A percentile compares a stretch with the other conserved stretches of the same genome.
These are phyloP conservation scores for Xerocomellus dryophilus DNA, from an alignment of 768 basidiomycete genomes.

Conservation along the genomic window DNA sequence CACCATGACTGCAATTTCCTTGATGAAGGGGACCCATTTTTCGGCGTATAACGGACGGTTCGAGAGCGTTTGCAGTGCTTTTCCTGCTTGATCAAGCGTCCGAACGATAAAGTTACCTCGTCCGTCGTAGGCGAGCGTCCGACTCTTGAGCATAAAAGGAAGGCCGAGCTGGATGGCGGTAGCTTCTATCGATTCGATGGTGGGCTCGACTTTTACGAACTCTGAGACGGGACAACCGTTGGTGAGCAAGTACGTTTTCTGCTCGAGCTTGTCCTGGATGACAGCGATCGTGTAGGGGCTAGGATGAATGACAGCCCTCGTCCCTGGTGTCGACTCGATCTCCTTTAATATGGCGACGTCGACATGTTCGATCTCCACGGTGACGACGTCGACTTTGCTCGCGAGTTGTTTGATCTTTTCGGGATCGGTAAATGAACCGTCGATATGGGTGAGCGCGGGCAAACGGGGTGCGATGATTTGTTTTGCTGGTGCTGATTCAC, in stretches of 20 bases:
- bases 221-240: constrained; percentile 52
- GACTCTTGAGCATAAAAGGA: constrained; percentile 93
- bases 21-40: constrained; percentile 84
- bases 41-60: constrained; percentile 87
- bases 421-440: constrained; percentile 86
- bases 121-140: constrained; percentile 95
- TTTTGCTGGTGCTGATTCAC: constrained; percentile 82
- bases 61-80: constrained; percentile 52
- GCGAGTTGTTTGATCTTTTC: constrained; percentile 79
- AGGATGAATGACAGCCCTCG: constrained; percentile 56
- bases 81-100: constrained; percentile 46
- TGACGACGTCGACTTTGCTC: constrained; percentile 76
- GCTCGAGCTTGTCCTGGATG: constrained; percentile 77
- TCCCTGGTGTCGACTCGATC: constrained; percentile 27
- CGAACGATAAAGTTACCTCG: constrained; percentile 84
- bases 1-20: constrained; percentile 97
- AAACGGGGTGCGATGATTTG: constrained; percentile 65
- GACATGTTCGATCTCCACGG: constrained; percentile 97
- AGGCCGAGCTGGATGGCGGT: constrained; percentile 65
- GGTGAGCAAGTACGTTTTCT: constrained; percentile 56
- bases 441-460: constrained; percentile 58
- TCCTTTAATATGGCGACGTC: constrained; percentile 68
- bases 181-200: constrained; percentile 46
- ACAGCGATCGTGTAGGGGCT: constrained; percentile 75
- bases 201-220: constrained; percentile 59